These are phyloP conservation scores for Quercus wislizeni DNA, from an alignment of 306 rosid species.

Conservation along the genomic window DNA sequence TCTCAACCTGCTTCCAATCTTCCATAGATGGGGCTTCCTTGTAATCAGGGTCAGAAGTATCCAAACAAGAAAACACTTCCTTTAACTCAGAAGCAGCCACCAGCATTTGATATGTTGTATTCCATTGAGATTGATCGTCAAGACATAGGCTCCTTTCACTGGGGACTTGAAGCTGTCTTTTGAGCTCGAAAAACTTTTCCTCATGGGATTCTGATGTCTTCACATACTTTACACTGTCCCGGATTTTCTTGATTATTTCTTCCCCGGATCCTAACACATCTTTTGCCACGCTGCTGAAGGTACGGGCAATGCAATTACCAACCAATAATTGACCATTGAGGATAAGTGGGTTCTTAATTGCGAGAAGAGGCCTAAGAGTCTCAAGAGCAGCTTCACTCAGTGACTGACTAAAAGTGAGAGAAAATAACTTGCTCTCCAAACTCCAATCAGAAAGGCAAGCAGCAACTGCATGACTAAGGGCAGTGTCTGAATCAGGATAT, in stretches of 20 bases:
- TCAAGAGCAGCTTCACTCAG: slow-evolving; percentile 52
- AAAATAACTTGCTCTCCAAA: slow-evolving; percentile 74
- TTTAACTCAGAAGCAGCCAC: slow-evolving; percentile 75
- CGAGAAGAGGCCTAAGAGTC: slow-evolving; percentile 72
- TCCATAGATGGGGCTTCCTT: slow-evolving; percentile 68
- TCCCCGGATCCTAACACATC: slow-evolving; percentile 55
- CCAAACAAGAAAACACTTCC: slow-evolving; percentile 85
- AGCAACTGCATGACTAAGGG: slow-evolving; percentile 80
- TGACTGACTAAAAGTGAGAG: slow-evolving; percentile 57
- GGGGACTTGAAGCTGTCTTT: slow-evolving; percentile 85
- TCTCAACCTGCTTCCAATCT: slow-evolving; percentile 86
- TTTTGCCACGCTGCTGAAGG: slow-evolving; percentile 63
- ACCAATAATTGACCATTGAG: slow-evolving; percentile 77
- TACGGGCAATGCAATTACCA: slow-evolving; percentile 78
- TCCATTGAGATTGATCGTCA: slow-evolving; percentile 84
- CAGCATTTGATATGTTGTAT: slow-evolving; percentile 88
- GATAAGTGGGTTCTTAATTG: slow-evolving; percentile 74
- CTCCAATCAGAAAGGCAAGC: slow-evolving; percentile 92
- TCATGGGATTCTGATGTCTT: slow-evolving; percentile 85
- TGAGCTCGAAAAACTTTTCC: slow-evolving; percentile 76
- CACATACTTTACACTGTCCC: slow-evolving; percentile 80
- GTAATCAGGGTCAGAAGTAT: slow-evolving; percentile 83
- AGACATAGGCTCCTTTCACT: slow-evolving; percentile 67
- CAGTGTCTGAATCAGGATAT: slow-evolving; percentile 74
- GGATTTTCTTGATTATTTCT: slow-evolving; percentile 56